Base-by-base conservation (phyloP, 148 eudicot species). In the Pouteria glomerata region DNA sequence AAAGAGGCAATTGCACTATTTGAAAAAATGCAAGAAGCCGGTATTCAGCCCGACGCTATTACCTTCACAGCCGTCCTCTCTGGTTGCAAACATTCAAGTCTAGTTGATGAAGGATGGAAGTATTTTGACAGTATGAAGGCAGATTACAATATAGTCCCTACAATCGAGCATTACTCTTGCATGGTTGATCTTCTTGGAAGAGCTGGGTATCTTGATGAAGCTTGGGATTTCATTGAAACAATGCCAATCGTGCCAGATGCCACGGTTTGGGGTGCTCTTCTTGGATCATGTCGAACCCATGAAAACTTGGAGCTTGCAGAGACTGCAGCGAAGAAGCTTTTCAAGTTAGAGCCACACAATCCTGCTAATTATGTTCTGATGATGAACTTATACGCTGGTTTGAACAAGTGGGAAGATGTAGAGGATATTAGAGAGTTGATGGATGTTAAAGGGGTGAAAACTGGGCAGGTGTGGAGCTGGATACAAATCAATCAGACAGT, bases 101-200 rank as follows among this genome's bases (percentile, higher is more conserved):
- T 84, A 44, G 21, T 86, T 23, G 73, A 84, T 26, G 76, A 84
- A 56, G 90, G 90, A 15, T 88, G 93, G 93, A 88, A 69, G 69
- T 86, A 78, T 59, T 88, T 88, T 55, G 93, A 88, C 61, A 65
- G 70, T 42, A 88, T 88, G 93, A 81, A 73, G 51, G 34, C 50
- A 37, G 76, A 75, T 62, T 79, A 78, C 66, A 74, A 62, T 58
- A 69, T 86, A 47, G 42, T 16, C 60, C 93, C 90, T 29, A 84
- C 85, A 7, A 84, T 85, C 63, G 89, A 81, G 87, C 92, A 88
- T 72, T 88, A 83, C 68, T 83, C 89, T 18, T 88, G 92, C 62
- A 88, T 86, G 93, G 88, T 88, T 53, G 93, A 88, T 82, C 90
- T 88, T 77, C 88, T 88, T 63, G 93, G 93, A 77, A 78, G 76